phyloP scores from a whole-genome alignment of 176 grass and related monocot genomes.

The Elaeis guineensis region DNA sequence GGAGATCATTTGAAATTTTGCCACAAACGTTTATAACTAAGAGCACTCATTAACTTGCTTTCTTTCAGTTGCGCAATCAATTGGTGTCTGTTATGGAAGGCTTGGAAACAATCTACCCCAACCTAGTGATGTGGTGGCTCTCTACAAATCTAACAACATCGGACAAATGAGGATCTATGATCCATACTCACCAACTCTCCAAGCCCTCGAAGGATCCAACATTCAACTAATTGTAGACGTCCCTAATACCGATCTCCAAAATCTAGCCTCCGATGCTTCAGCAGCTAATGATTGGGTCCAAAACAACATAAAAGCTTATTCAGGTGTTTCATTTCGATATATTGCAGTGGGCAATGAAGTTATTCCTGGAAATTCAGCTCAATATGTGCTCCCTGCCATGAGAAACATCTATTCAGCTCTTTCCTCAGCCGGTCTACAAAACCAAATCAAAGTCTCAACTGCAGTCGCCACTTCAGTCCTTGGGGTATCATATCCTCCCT shows the following conservation, averaged over 20 bases:
- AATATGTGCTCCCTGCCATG: conserved; percentile 6
- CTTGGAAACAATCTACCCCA: neutral
- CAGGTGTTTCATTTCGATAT: neutral
- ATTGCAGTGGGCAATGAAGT: conserved; percentile 6
- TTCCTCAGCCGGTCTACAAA: neutral
- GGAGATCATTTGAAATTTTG: too few relatives aligned
- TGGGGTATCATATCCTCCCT: neutral
- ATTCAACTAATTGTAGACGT: neutral
- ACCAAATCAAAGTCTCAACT: neutral
- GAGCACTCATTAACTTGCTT: neutral
- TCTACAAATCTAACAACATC: conserved; percentile 1
- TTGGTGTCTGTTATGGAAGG: conserved; percentile 2
- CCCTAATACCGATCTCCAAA: neutral
- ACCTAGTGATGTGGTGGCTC: neutral
- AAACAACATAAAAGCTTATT: neutral
- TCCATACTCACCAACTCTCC: neutral
- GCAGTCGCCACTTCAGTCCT: neutral
- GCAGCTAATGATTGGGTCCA: neutral
- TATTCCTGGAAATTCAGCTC: neutral
- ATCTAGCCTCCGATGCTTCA: neutral
- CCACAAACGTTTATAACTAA: too few relatives aligned
- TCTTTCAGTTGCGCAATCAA: neutral
- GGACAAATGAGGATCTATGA: neutral
- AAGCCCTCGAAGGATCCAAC: neutral
- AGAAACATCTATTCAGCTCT: neutral